Evolutionary conservation across 2,329 filamentous ascomycete genomes (phyloP).

Genomic region (Fusarium penzigii): DNA sequence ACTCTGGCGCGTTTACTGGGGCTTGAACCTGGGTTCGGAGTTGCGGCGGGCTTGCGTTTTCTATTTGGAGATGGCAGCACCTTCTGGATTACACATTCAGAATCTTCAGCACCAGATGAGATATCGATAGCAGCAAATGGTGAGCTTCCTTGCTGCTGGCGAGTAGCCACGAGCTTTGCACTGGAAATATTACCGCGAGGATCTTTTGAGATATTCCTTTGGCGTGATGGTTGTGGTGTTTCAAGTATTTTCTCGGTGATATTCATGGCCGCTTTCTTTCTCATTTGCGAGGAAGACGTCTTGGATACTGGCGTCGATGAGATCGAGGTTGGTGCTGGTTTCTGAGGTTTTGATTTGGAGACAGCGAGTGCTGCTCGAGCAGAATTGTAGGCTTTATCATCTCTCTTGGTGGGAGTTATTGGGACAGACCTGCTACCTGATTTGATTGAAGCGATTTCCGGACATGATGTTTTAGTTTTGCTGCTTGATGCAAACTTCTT

Average conservation of each 20-base stretch:
- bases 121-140: conserved; percentile 19
- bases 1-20: conserved; percentile 9
- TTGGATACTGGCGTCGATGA: neutral
- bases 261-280: neutral
- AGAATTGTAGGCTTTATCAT: neutral
- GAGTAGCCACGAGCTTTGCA: neutral
- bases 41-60: conserved; percentile 14
- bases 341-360: neutral
- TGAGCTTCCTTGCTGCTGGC: conserved; percentile 11
- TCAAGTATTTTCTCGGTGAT: conserved; percentile 6
- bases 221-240: conserved; percentile 5
- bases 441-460: neutral
- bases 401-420: neutral
- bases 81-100: conserved; percentile 16
- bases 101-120: conserved; percentile 16
- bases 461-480: neutral
- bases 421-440: neutral
- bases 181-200: conserved; percentile 2
- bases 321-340: conserved; percentile 4
- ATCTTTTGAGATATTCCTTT: neutral
- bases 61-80: conserved; percentile 5
- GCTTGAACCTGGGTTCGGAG: neutral
- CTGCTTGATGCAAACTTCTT: neutral
- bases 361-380: neutral
- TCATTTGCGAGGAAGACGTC: conserved; percentile 1